phyloP scores from a whole-genome alignment of 257 asterid species.

The Plantago elongata region DNA sequence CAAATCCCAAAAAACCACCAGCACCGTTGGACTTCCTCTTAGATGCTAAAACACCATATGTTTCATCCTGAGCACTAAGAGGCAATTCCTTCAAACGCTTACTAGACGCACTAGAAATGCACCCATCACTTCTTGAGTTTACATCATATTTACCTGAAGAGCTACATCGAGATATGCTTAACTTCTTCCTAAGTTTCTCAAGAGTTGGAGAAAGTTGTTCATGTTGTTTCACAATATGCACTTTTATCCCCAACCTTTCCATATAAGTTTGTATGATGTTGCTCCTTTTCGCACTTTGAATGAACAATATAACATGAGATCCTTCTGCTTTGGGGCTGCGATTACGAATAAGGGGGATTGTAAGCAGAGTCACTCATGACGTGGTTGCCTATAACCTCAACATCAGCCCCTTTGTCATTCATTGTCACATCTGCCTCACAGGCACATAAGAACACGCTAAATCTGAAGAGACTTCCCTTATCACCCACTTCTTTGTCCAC shows the following conservation, averaged over 20 bases:
- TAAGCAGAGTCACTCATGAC: slow-evolving; percentile 22
- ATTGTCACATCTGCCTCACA: slow-evolving; percentile 7
- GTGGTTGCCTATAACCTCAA: slow-evolving; percentile 21
- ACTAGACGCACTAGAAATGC: slow-evolving; percentile 26
- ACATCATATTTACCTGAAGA: slow-evolving; percentile 25
- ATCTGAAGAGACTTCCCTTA: slow-evolving; percentile 57
- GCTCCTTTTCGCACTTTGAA: slow-evolving; percentile 44
- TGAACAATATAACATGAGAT: slow-evolving; percentile 53
- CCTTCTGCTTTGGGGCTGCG: slow-evolving; percentile 35
- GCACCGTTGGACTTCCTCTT: slow-evolving; percentile 12
- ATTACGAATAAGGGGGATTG: slow-evolving; percentile 14
- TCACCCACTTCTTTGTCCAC: slow-evolving; percentile 52
- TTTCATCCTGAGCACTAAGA: slow-evolving; percentile 43
- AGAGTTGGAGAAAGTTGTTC: slow-evolving; percentile 42
- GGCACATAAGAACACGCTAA: slow-evolving; percentile 30
- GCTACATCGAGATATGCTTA: slow-evolving; percentile 15
- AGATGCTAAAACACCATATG: slow-evolving; percentile 15
- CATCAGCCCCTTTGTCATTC: slow-evolving; percentile 18
- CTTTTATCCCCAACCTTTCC: slow-evolving; percentile 46
- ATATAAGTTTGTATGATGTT: slow-evolving; percentile 37
- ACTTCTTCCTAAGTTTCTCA: slow-evolving; percentile 32
- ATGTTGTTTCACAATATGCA: slow-evolving; percentile 36
- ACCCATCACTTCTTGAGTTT: slow-evolving; percentile 22
- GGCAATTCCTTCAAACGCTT: slow-evolving; percentile 40
- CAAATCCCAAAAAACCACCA: slow-evolving; percentile 9